Evolutionary conservation across 2,329 filamentous ascomycete genomes (phyloP).

Genomic region (Aspergillus sp.): DNA sequence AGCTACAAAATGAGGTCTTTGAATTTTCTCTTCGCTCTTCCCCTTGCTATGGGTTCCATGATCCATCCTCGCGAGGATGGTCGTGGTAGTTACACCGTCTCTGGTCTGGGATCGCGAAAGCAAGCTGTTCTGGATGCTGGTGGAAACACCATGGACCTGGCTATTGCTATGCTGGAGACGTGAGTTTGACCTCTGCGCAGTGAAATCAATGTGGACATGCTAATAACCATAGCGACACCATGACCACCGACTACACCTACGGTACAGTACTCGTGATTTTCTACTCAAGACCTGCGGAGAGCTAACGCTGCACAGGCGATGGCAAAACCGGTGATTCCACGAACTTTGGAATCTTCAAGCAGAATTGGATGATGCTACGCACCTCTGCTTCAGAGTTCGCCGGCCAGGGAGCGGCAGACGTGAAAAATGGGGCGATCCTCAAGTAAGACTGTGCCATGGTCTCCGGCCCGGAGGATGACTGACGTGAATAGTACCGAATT

Average conservation of each 20-base stretch:
- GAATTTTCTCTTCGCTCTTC: not conserved
- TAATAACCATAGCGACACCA: slow-evolving; percentile 12
- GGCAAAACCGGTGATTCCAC: slow-evolving; percentile 25
- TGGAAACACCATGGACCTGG: slow-evolving; percentile 23
- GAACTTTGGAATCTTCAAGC: slow-evolving; percentile 19
- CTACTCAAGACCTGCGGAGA: not conserved
- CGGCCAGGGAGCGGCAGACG: slow-evolving; percentile 19
- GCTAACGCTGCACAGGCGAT: slow-evolving; percentile 15
- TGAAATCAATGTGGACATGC: not conserved
- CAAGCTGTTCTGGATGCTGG: slow-evolving; percentile 19
- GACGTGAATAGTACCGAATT: slow-evolving; percentile 14
- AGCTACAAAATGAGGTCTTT: slow-evolving; percentile 4
- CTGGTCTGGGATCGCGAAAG: slow-evolving; percentile 22
- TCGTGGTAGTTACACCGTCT: slow-evolving; percentile 19
- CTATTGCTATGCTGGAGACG: slow-evolving; percentile 28
- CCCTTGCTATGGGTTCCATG: slow-evolving; percentile 6
- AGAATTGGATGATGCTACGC: slow-evolving; percentile 32
- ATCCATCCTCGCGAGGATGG: slow-evolving; percentile 8
- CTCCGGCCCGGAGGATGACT: not conserved
- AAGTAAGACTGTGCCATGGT: slow-evolving; percentile 17
- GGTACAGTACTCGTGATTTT: slow-evolving; percentile 10
- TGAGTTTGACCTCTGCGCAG: slow-evolving; percentile 1
- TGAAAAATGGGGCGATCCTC: slow-evolving; percentile 26
- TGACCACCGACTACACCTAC: slow-evolving; percentile 24
- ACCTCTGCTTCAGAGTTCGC: slow-evolving; percentile 25